Base-by-base conservation (phyloP, 2,329 filamentous ascomycete species). In the Stemphylium beticola region DNA sequence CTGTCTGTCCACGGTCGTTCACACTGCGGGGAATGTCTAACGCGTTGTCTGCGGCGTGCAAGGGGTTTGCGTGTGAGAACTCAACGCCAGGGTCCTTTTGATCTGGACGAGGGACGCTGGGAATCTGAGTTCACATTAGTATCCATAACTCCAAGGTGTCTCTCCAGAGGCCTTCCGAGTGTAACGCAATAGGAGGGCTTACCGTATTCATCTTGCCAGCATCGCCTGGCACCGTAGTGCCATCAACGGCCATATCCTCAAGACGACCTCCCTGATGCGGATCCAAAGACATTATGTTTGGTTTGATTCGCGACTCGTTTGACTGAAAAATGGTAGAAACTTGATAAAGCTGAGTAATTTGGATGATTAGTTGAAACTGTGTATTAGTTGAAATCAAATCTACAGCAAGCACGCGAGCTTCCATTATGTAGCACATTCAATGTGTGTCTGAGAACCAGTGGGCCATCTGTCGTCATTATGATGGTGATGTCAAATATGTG, bases 11-110 rank as follows among this genome's bases (percentile, higher is more conserved):
- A 3, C 62, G 65, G 55, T 76, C 74, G 33, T 58, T 61, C 37
- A 61, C 49, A 9, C 62, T 58, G 33, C 72, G 66, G 4, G 82
- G 77, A 53, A 83, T 77, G 41, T 82, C 79, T 29, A 74, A 78
- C 7, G 74, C 65, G 55, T 84, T 83, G 54, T 80, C 78, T 7
- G 78, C 80, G 11, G 26, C 26, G 26, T 29, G 26, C 11, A 29
- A 7, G 26, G 26, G 26, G 10, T 29, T 29, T 0, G 79, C 80
- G 15, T 73, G 70, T n/a, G 76, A 76, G 22, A 74, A 71, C 20
- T 75, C 71, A 36, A 76, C 67, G 24, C 66, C 64, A 40, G 77
- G 65, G 36, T 77, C 69, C 38, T 69, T 67, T 57, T 83, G 78
- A 59, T 81, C 78, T 1, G 80, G 80, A 6, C 79, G 77, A 20